Base-by-base conservation (phyloP, 225 moss, liverwort and hornwort species). In the Climacium dendroides region DNA sequence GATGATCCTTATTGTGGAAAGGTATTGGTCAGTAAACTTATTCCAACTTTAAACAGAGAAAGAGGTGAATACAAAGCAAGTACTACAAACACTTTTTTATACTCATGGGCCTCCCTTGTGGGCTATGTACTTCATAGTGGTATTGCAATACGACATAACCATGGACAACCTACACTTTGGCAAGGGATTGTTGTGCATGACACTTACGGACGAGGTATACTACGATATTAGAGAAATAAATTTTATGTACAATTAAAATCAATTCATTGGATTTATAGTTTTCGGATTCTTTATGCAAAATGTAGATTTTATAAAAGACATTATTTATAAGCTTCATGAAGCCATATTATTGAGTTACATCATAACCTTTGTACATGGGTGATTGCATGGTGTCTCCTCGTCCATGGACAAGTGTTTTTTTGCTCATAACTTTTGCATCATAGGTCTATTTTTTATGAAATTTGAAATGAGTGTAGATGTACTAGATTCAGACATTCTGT, bases 11-110 rank as follows among this genome's bases (percentile, higher is more conserved):
- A 39, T 7, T 39, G 24, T 69, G 4, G 69, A 39, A 10, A 24
- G 0, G 39, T 69, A 0, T 0, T 39, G 1, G 7, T 2, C 1
- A 69, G 0, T 69, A 69, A 2, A 69, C 3, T 69, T 2, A 2
- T 37, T 1, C 2, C 37, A 0, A 69, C 24, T 69, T 39, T 0
- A 3, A 69, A 69, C 8, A 69, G 1, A 7, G 39, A 69, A 0
- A 23, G 2, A 69, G 1, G 2, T 23, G 83, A 83, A 69, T 83
- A 69, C 30, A 83, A 55, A 83, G 29, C 39, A 39, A 69, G 19
- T 83, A 13, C 3, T 69, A 55, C 55, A 55, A 7, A 7, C 5
- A 39, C 13, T 1, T 39, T 55, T 2, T 2, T 19, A 20, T 67
- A 67, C 28, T 82, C 19, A 0, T 66, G 20, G 66, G 1, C 19